Base-by-base conservation (phyloP, 176 grass and related monocot species). In the Dendrocalamus sinicus region DNA sequence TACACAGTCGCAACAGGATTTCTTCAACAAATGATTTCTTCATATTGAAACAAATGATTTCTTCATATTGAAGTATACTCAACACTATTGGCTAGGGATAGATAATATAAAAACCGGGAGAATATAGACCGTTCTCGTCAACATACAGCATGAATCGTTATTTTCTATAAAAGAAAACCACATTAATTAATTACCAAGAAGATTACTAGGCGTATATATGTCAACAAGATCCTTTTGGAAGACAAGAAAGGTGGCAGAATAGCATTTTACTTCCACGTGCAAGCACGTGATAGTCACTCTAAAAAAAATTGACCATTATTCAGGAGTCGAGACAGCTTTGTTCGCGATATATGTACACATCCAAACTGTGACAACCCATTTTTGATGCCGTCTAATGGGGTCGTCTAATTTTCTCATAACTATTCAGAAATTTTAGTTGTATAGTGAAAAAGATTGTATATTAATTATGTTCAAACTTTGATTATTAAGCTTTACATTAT, bases 261-360 rank as follows among this genome's bases (percentile, higher is more conserved):
- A 23, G 1, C 13, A 67, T 37, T 37, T 69, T 81, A 54, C 48
- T 70, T 41, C 40, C 65, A 70, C 65, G 32, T 81, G 79, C 64
- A 43, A 81, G 28, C 79, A 57, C 55, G 79, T 70, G 64, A 70
- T 15, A 20, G 37, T 19, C 8, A 13, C 43, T 9, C 4, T 50
- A 66, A 3, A 35, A 12, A 20, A 2, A 47, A 22, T 51, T 69
- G 44, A 16, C 30, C 11, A 16, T 39, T 17, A 2, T 4, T 79
- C 14, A 0, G 19, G 14, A 32, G 45, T 73, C 14, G 28, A 73
- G 23, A 4, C 12, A 63, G 43, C 8, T 19, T 11, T 46, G 23
- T 26, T 19, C 48, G 15, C 53, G 4, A 74, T 11, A 16, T 17
- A 3, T 35, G 13, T 5, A 12, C 11, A 46, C 7, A 13, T 22